phyloP scores from a whole-genome alignment of 1,284 basidiomycete species.

The Ustilago xerochloae region DNA sequence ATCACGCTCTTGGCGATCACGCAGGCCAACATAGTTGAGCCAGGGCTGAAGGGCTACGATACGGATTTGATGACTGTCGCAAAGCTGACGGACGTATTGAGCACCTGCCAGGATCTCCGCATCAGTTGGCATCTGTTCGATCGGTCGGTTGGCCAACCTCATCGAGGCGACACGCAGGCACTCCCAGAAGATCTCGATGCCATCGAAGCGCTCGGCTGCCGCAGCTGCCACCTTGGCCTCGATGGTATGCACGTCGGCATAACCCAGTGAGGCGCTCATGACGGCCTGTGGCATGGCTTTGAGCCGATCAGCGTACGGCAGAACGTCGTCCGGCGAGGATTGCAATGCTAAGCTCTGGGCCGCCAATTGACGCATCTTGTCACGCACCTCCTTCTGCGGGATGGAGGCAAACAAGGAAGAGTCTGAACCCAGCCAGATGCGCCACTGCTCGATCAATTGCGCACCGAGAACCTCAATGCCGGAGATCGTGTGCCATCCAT shows the following conservation, averaged over 20 bases:
- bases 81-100: constrained; percentile 3
- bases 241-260: constrained; percentile 1
- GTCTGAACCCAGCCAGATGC: constrained; percentile 9
- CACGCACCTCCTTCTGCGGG: constrained; percentile 6
- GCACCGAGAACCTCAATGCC: constrained; percentile 11
- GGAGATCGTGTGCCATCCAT: constrained; percentile 8
- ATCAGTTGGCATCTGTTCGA: constrained; percentile 1
- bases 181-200: constrained; percentile 27
- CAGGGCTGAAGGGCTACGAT: constrained; percentile 9
- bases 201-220: background rate
- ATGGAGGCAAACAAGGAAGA: constrained; percentile 7
- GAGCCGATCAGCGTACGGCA: constrained; percentile 2
- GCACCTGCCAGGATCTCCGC: constrained; percentile 2
- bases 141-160: background rate
- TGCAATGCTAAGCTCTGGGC: constrained; percentile 3
- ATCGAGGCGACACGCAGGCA: constrained; percentile 17
- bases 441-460: constrained; percentile 12
- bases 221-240: constrained; percentile 14
- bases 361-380: constrained; percentile 11
- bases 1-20: constrained; percentile 9
- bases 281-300: constrained; percentile 1
- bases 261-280: constrained; percentile 16
- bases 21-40: constrained; percentile 8
- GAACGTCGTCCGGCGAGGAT: background rate
- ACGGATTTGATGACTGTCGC: constrained; percentile 5